Evolutionary conservation across 345 rosid genomes (phyloP), one percentile per base, ranked within the genome.

Genomic region (Heritiera littoralis): DNA sequence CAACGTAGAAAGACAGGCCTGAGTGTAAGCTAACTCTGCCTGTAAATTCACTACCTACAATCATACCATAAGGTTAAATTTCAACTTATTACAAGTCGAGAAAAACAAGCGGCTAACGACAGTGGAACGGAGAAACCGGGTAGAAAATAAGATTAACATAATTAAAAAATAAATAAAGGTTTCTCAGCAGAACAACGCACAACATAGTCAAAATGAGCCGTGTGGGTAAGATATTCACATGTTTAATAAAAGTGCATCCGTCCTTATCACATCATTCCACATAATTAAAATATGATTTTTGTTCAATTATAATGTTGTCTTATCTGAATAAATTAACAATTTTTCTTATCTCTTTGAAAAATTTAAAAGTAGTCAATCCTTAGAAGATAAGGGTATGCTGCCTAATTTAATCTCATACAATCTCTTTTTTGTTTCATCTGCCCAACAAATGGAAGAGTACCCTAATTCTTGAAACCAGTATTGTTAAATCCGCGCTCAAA

Each of bases 1-100:
- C 81, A 93, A 28, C 38, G 88, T 83, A 2, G 92, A 85, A 51
- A 93, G 90, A 40, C 84, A 84, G 48, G 93, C 93, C 80, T 91
- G 97, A 64, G 87, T 84, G 83, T 80, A 86, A 6, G 97, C 90
- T 14, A 95, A 81, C 78, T 95, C 98, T 0, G 97, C 92, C 79
- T 92, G 99, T 66, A 95, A 80, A 85, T 86, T 91, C 83, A 10
- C 13, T 0, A 20, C 54, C 72, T 68, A 12, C 55, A 49, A 48
- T 7, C 56, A 49, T 7, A 28, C 5, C 58, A 5, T 15, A 54
- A 52, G 3, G 3, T 52, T 3, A 12, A 51, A 49, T 1, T 12
- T 51, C 2, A 51, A 12, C 17, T 51, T 51, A 38, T 15, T 28
- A 38, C 0, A 59, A 15, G 43, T 67, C 32, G 28, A 43, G 38